Evolutionary conservation across 371 early-diverging fungal species (phyloP).

Genomic region (Encephalitozoon hellem): DNA sequence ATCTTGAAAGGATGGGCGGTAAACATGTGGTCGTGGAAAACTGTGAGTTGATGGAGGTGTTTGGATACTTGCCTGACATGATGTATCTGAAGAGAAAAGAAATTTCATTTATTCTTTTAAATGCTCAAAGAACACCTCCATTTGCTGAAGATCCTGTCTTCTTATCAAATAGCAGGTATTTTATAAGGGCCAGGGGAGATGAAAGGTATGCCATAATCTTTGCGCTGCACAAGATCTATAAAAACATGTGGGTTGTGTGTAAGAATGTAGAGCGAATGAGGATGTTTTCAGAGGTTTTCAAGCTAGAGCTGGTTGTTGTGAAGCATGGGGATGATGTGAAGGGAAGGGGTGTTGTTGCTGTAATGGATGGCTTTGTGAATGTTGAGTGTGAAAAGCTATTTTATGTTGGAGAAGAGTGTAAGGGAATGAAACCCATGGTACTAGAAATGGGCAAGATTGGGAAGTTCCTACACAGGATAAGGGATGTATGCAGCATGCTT

Average conservation of each 20-base stretch:
- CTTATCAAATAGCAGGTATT: not conserved
- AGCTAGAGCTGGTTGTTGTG: not conserved
- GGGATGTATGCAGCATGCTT: constrained; percentile 19
- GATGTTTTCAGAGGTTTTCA: constrained; percentile 31
- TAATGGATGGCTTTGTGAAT: not conserved
- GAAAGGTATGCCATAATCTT: constrained; percentile 19
- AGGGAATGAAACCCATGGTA: not conserved
- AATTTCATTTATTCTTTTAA: constrained; percentile 5
- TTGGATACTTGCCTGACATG: not conserved
- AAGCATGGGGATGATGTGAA: not conserved
- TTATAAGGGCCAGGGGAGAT: constrained; percentile 5
- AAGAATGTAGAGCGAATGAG: constrained; percentile 7
- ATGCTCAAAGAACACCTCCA: not conserved
- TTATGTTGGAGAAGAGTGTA: constrained; percentile 16
- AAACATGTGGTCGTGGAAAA: constrained; percentile 23
- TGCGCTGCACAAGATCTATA: constrained; percentile 5
- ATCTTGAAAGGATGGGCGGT: not conserved
- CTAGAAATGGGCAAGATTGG: constrained; percentile 6
- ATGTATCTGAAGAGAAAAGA: not conserved
- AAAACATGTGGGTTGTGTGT: not conserved
- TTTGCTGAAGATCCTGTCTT: not conserved
- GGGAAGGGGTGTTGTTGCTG: not conserved
- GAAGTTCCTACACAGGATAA: constrained; percentile 28
- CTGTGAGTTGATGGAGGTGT: not conserved
- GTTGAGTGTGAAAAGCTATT: constrained; percentile 6